Evolutionary conservation across 1,284 basidiomycete species (phyloP), one percentile per base, ranked within the genome.

Genomic region (Rhodotorula glutinis): DNA sequence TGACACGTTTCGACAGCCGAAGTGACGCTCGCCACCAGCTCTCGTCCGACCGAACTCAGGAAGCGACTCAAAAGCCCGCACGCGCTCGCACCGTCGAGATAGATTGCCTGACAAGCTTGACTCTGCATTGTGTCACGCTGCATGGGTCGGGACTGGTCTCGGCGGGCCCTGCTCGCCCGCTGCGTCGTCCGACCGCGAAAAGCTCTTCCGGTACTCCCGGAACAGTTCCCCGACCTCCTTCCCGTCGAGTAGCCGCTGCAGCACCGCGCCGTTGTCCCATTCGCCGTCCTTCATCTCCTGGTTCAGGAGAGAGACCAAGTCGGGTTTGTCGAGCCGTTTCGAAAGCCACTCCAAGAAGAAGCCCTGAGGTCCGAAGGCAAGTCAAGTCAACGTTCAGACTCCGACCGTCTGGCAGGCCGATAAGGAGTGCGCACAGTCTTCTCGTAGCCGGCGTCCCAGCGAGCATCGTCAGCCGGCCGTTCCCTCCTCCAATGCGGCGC

Each of bases 401-500:
- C n/a, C n/a, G n/a, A n/a, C n/a, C n/a, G n/a, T n/a, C n/a, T n/a
- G n/a, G n/a, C n/a, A n/a, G n/a, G 33, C 33, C 7, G 33, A 38
- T 7, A 38, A 11, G 33, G 33, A 38, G 27, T 4, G 29, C 64
- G 56, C 46, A 63, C 67, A n/a, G 65, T 71, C 13, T 56, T 53
- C 43, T 68, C 46, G 52, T 73, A 74, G 1, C 73, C 73, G 7
- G 43, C 56, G 27, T 74, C 68, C 73, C 73, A 74, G 0, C 5
- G 8, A 3, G 60, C 57, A 11, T 41, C 60, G 0, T 57, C 70
- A 10, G 25, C 33, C 30, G 55, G 59, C 29, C 29, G 30, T 30
- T 62, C 53, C 4, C 14, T 25, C 16, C n/a, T 23, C 74, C 74
- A 75, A 38, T 74, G 73, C 17, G 67, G 66, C 23, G 74, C 62